Conservation (phyloP, 306 rosid species). For the Pueraria montana region DNA sequence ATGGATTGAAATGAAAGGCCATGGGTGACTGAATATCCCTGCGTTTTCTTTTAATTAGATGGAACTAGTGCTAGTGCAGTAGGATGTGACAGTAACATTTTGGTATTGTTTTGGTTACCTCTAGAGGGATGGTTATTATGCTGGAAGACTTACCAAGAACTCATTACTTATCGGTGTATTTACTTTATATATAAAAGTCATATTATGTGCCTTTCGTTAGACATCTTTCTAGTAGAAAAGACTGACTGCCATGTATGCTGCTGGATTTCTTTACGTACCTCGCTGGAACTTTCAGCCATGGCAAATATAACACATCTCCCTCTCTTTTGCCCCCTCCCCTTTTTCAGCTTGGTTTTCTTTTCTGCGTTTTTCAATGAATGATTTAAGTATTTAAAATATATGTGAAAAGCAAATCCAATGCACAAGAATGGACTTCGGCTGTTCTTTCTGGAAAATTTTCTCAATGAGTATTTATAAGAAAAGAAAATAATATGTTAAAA, state of each 20-base stretch:
- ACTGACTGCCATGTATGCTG: slow-evolving; percentile 18
- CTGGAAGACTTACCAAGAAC: slow-evolving; percentile 10
- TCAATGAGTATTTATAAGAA: background rate
- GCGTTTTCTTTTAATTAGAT: slow-evolving; percentile 42
- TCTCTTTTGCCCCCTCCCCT: background rate
- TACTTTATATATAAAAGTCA: too few relatives aligned
- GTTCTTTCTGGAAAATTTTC: background rate
- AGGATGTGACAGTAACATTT: slow-evolving; percentile 43
- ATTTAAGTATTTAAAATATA: background rate
- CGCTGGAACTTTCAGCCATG: background rate
- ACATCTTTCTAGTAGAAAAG: background rate
- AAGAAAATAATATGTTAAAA: background rate
- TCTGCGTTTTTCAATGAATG: background rate
- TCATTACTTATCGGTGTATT: too few relatives aligned
- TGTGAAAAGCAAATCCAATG: background rate
- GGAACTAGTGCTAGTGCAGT: slow-evolving; percentile 34
- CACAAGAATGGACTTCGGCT: background rate
- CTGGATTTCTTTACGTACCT: too few relatives aligned
- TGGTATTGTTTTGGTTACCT: slow-evolving; percentile 41
- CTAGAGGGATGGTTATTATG: slow-evolving; percentile 20
- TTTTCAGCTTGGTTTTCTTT: background rate
- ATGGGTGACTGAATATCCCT: slow-evolving; percentile 1
- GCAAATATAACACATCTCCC: background rate
- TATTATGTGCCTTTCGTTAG: background rate
- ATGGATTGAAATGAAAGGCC: slow-evolving; percentile 40